Base-by-base conservation (phyloP, 108 stramenopile genomes). In the Cyclotella sp. region DNA sequence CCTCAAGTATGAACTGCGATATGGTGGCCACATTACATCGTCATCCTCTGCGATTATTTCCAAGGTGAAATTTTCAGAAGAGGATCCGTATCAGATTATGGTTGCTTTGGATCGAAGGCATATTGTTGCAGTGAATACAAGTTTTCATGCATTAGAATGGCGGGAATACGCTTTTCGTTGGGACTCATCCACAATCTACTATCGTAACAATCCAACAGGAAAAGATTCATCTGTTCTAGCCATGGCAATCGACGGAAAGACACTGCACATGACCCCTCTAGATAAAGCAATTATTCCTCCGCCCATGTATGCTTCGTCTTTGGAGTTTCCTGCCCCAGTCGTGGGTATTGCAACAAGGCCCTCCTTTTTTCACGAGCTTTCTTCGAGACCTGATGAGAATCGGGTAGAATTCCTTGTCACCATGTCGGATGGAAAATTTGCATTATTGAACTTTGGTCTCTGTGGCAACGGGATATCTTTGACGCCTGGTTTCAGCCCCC, bases 241-340 rank as follows among this genome's bases (percentile, higher is more conserved):
- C 11, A 82, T 83, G 72, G 45, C 67, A 52, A 68, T 94, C 10
- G 95, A 96, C 83, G 95, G 95, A 16, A 78, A 73, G 51, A 82
- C 63, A 21, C 28, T 96, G 28, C 88, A 94, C 63, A 58, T 90
- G 22, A 96, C 95, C 11, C 89, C 90, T 3, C 72, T 96, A 18
- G 84, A 88, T 49, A 87, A 88, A 69, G 91, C 92, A 15, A 51
- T 94, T 28, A 77, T 94, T 19, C 95, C 95, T 70, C 95, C 95
- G 43, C 95, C 95, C 14, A 94, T 96, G 95, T 91, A 72, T 80
- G 83, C 78, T n/a, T 67, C 76, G n/a, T 77, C 68, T 12, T 42
- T 85, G 28, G 68, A 53, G 51, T 68, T 95, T 74, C 84, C 82
- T 39, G 67, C 73, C 24, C 88, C 90, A n/a, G 76, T 76, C 40